These are phyloP conservation scores for Austroboletus rostrupii DNA, from an alignment of 1,284 basidiomycete species.

Conservation along the genomic window DNA sequence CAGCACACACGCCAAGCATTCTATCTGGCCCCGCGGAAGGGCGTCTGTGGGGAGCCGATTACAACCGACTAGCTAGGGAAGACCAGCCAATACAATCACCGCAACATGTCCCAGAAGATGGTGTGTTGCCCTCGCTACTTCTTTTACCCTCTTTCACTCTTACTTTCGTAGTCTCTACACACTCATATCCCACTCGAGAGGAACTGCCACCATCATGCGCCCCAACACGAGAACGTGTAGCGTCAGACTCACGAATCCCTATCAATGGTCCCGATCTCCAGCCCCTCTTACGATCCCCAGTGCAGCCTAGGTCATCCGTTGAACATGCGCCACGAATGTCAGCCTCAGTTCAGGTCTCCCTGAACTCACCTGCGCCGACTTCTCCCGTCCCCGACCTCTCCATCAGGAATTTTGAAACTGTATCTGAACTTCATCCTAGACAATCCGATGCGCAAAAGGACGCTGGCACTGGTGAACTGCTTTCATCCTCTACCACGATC, in stretches of 20 bases:
- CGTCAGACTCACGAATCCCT: not conserved
- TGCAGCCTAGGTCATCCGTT: not conserved
- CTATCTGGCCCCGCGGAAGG: not conserved
- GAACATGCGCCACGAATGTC: constrained; percentile 1
- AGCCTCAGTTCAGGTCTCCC: not conserved
- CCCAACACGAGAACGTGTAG: not conserved
- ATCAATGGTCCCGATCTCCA: not conserved
- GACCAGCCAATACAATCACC: not conserved
- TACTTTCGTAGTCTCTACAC: constrained; percentile 4
- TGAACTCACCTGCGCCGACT: not conserved
- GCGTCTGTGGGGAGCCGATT: not conserved
- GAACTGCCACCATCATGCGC: not conserved
- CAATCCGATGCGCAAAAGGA: not conserved
- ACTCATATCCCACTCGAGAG: not conserved
- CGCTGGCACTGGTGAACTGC: not conserved
- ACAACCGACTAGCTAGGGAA: not conserved
- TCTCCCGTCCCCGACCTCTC: constrained; percentile 9
- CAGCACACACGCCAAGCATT: constrained; percentile 1
- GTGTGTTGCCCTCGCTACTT: constrained; percentile 4
- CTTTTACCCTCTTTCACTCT: constrained; percentile 4
- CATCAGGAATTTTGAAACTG: constrained; percentile 4
- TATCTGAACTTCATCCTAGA: not conserved
- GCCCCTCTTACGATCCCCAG: not conserved
- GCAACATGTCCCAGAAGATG: constrained; percentile 3
- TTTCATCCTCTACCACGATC: not conserved